A percentile compares a stretch with the other conserved stretches of the same genome.
These are phyloP conservation scores for Kodamaea ohmeri DNA, from an alignment of 1,139 yeast species.

Conservation along the genomic window DNA sequence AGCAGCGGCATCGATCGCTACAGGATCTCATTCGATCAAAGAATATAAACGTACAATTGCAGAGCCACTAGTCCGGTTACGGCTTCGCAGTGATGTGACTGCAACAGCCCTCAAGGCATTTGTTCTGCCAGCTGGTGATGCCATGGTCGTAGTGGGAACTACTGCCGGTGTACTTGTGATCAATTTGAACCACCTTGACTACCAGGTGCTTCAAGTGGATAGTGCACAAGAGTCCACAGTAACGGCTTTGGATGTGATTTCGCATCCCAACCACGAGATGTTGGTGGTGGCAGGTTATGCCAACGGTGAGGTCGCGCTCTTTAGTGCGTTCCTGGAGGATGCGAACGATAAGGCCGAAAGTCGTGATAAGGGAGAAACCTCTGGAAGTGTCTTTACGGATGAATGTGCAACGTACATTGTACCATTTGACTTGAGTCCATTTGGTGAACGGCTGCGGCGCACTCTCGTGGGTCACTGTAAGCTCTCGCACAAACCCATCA, in stretches of 20 bases:
- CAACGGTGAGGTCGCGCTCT: conserved; percentile 40
- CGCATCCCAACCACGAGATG: conserved; percentile 31
- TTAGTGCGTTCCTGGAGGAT: conserved; percentile 29
- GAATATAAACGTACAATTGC: conserved; percentile 28
- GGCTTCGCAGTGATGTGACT: conserved; percentile 25
- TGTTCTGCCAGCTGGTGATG: conserved; percentile 20
- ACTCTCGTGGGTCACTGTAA: conserved; percentile 55
- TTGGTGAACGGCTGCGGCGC: conserved; percentile 10
- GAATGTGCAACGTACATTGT: conserved; percentile 40
- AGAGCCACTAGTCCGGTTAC: conserved; percentile 34
- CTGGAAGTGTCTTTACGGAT: too few relatives aligned
- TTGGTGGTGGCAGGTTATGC: conserved; percentile 40
- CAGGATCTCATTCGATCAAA: conserved; percentile 7
- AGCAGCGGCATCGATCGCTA: conserved; percentile 6
- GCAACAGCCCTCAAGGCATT: conserved; percentile 33
- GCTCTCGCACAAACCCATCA: conserved; percentile 55
- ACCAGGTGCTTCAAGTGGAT: conserved; percentile 27
- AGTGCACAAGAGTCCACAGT: conserved; percentile 24
- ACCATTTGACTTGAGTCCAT: conserved; percentile 38
- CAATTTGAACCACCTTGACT: conserved; percentile 29
- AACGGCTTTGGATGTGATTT: conserved; percentile 33
- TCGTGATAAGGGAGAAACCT: too few relatives aligned
- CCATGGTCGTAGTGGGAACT: conserved; percentile 35
- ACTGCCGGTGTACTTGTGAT: conserved; percentile 36
- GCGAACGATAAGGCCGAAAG: conserved; percentile 16